Evolutionary conservation across 2,329 filamentous ascomycete genomes (phyloP), one percentile per base, ranked within the genome.

Genomic region (Aspergillus melleus): DNA sequence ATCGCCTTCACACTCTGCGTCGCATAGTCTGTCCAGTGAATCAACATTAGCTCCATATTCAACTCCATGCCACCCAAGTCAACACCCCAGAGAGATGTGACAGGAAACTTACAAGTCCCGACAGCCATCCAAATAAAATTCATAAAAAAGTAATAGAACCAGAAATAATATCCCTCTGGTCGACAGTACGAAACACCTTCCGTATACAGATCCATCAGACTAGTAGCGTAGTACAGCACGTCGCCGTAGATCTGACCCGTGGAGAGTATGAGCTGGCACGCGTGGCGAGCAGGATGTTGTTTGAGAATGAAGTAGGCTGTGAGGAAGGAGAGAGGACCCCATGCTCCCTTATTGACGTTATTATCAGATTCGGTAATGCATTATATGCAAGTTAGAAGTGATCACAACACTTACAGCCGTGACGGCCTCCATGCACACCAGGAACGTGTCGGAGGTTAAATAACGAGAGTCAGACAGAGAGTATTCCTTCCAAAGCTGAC

Each of bases 401-500:
- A 2, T 22, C 4, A 2, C 3, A 22, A 4, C 22, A 3, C 22
- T 22, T 22, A 22, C 88, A 22, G 86, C 86, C 2, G 91, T 96
- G 59, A 95, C 84, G 29, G 83, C 85, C 80, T 96, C 92, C 73
- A 95, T 88, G 73, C 89, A 91, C n/a, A 95, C 79, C 67, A 94
- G 90, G 68, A 95, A 94, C 2, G 87, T 81, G 70, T 94, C 89
- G 19, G 87, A 86, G 1, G 88, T 91, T 62, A 96, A 78, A 69
- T 96, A 96, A 32, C 92, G 84, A 54, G 91, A 94, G 77, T 96
- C 92, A 2, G 90, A 92, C 30, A 92, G 83, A 1, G 90, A 83
- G 72, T 96, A 96, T 75, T 96, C 91, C 72, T 96, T 96, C 92
- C 92, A 96, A 36, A 96, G 81, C 78, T 96, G 90, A 2, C 88